A percentile compares a stretch with the other conserved stretches of the same genome.
Conservation (phyloP, 805 yeast species). For the Nadsonia fulvescens region DNA sequence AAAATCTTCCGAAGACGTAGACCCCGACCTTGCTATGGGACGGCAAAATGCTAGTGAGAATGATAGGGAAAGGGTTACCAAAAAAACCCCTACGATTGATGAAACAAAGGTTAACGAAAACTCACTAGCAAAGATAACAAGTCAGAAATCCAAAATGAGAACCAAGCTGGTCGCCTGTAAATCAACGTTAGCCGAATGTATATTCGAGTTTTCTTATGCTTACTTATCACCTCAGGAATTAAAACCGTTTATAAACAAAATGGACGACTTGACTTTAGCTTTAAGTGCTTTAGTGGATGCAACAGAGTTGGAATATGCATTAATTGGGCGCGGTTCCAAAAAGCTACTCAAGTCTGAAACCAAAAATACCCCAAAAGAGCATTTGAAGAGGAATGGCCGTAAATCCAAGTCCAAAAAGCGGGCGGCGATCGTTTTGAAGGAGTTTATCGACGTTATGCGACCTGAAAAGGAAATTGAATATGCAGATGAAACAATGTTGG, state of each 20-base stretch:
- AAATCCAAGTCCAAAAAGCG: not conserved
- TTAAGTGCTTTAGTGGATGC: conserved; percentile 29
- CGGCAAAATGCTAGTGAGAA: not conserved
- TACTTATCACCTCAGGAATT: conserved; percentile 27
- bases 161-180: conserved; percentile 20
- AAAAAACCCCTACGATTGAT: not conserved
- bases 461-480: conserved; percentile 21
- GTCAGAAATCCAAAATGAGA: conserved; percentile 19
- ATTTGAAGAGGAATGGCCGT: conserved; percentile 9
- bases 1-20: conserved; percentile 1
- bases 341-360: conserved; percentile 3
- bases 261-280: conserved; percentile 19
- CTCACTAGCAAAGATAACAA: conserved; percentile 19
- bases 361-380: not conserved
- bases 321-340: conserved; percentile 13
- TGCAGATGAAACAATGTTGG: conserved; percentile 20
- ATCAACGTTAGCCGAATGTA: conserved; percentile 27
- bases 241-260: conserved; percentile 18
- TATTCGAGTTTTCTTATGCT: conserved; percentile 31
- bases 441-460: conserved; percentile 7
- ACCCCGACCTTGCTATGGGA: not conserved
- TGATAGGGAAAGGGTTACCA: not conserved
- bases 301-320: conserved; percentile 27
- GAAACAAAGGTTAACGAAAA: conserved; percentile 10
- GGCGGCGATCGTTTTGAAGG: conserved; percentile 1